A percentile compares a stretch with the other conserved stretches of the same genome.
These are phyloP conservation scores for Boletus pseudopeckii DNA, from an alignment of 768 basidiomycete genomes.

Conservation along the genomic window DNA sequence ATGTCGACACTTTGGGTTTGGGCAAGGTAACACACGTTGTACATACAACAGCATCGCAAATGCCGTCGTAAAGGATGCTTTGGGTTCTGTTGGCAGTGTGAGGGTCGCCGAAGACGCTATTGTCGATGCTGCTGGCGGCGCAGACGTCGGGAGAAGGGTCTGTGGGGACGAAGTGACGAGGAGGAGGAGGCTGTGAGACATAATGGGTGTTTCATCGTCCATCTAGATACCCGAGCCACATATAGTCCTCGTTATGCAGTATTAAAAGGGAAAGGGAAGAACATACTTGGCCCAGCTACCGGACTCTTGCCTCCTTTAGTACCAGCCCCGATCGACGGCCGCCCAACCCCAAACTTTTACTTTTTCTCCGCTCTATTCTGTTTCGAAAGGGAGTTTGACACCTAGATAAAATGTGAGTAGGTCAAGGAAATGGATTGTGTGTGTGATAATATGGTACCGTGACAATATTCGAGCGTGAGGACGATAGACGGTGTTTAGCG, in stretches of 20 bases:
- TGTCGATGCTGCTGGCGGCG: slow-evolving; percentile 4
- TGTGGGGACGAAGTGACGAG: slow-evolving; percentile 33
- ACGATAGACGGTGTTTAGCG: neutral
- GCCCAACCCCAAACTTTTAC: slow-evolving; percentile 72
- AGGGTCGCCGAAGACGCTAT: slow-evolving; percentile 31
- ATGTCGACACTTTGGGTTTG: slow-evolving; percentile 76
- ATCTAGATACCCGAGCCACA: slow-evolving; percentile 37
- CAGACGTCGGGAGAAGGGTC: slow-evolving; percentile 14
- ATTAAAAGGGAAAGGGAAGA: neutral
- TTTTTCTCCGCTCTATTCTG: slow-evolving; percentile 66
- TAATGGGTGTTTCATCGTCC: slow-evolving; percentile 64
- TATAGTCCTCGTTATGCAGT: too few relatives aligned
- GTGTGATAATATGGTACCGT: slow-evolving; percentile 63
- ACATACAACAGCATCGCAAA: slow-evolving; percentile 82
- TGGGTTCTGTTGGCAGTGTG: slow-evolving; percentile 27
- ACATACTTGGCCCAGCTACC: slow-evolving; percentile 71
- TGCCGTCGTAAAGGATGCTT: slow-evolving; percentile 70
- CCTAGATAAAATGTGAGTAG: slow-evolving; percentile 82
- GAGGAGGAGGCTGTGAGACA: slow-evolving; percentile 48
- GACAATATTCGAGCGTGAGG: neutral
- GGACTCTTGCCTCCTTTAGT: slow-evolving; percentile 59
- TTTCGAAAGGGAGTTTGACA: slow-evolving; percentile 77
- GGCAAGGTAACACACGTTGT: slow-evolving; percentile 80
- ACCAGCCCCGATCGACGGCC: slow-evolving; percentile 72
- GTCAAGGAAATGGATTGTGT: slow-evolving; percentile 75